These are phyloP conservation scores for Apiotrichum domesticum DNA, from an alignment of 1,284 basidiomycete genomes.

Conservation along the genomic window DNA sequence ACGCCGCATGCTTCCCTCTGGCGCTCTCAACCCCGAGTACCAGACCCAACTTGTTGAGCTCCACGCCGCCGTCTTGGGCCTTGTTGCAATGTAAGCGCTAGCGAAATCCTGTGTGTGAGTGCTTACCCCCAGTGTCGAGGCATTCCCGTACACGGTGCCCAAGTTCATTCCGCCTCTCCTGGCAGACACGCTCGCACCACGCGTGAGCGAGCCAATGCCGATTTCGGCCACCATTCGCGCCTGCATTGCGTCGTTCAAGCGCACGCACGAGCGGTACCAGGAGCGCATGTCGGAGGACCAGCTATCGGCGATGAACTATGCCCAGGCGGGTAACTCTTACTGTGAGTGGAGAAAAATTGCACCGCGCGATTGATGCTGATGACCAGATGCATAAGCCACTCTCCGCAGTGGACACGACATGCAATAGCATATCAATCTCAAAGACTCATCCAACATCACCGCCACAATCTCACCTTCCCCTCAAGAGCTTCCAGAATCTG, in stretches of 20 bases:
- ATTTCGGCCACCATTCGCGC: constrained; percentile 85
- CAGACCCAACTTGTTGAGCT: constrained; percentile 66
- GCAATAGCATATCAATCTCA: no score
- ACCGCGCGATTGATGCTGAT: neutral
- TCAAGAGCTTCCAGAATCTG: no score
- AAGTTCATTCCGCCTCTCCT: constrained; percentile 53
- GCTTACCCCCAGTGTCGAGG: constrained; percentile 45
- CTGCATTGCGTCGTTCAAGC: constrained; percentile 61
- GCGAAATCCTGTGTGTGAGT: no score
- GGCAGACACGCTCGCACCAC: constrained; percentile 47
- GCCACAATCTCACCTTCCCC: no score
- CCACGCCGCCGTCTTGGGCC: constrained; percentile 85
- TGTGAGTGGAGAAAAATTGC: constrained; percentile 51
- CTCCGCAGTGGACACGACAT: no score
- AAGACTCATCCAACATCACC: no score
- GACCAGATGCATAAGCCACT: neutral
- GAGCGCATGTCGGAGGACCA: constrained; percentile 85
- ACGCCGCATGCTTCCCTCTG: constrained; percentile 56
- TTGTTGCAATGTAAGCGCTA: constrained; percentile 47
- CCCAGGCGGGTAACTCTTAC: constrained; percentile 85
- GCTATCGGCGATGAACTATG: constrained; percentile 74
- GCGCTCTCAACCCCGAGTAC: constrained; percentile 56
- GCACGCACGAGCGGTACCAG: constrained; percentile 59
- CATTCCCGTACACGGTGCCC: constrained; percentile 58
- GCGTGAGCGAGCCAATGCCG: constrained; percentile 84